These are phyloP conservation scores for Xylaria digitata DNA, from an alignment of 2,329 filamentous ascomycete genomes.

Conservation along the genomic window DNA sequence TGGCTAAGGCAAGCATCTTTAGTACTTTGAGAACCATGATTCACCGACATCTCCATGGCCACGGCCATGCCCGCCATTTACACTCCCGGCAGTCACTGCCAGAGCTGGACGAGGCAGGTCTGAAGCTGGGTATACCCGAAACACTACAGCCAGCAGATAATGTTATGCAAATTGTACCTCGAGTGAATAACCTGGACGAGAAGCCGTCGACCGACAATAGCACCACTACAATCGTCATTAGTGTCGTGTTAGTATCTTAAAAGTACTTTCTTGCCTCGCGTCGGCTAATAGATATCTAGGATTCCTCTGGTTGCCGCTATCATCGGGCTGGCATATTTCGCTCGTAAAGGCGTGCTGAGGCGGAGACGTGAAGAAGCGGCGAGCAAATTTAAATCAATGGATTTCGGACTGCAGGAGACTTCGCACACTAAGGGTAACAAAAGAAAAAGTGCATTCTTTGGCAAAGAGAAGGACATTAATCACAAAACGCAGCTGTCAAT, in stretches of 20 bases:
- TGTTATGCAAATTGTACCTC: constrained; percentile 34
- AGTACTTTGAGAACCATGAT: constrained; percentile 40
- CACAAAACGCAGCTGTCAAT: constrained; percentile 71
- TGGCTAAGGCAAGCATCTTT: constrained; percentile 3
- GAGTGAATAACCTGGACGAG: constrained; percentile 63
- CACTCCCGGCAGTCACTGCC: constrained; percentile 39
- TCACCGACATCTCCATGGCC: constrained; percentile 42
- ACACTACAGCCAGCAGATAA: constrained; percentile 29
- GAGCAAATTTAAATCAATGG: constrained; percentile 89
- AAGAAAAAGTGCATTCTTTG: constrained; percentile 61
- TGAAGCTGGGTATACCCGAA: constrained; percentile 21
- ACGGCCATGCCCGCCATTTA: constrained; percentile 44
- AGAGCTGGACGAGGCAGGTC: constrained; percentile 32
- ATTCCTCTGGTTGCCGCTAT: constrained; percentile 78
- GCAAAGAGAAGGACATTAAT: constrained; percentile 65
- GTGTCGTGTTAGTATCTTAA: constrained; percentile 71
- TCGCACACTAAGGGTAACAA: constrained; percentile 54
- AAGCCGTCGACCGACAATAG: constrained; percentile 66
- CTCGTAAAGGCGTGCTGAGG: constrained; percentile 79
- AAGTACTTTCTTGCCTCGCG: not conserved
- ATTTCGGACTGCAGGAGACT: constrained; percentile 83
- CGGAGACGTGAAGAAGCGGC: constrained; percentile 80
- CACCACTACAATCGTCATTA: constrained; percentile 74
- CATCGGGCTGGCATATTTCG: constrained; percentile 77
- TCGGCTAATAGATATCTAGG: constrained; percentile 59